A percentile compares a stretch with the other conserved stretches of the same genome.
Conservation (phyloP, 148 eudicot species). For the Selenicereus undatus region DNA sequence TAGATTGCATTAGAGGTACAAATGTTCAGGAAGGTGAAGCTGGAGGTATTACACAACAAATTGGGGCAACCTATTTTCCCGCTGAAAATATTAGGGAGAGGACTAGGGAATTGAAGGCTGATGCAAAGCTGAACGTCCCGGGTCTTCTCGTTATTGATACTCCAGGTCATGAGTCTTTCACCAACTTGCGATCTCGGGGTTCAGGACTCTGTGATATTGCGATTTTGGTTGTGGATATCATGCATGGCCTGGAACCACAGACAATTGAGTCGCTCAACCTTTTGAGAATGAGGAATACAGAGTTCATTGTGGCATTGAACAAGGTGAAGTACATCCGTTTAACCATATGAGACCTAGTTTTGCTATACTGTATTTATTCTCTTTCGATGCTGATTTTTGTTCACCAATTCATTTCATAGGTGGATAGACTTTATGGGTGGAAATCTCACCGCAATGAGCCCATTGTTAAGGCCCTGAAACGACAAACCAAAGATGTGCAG, state of each 20-base stretch:
- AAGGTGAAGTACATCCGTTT: conserved; percentile 44
- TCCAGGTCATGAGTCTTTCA: conserved; percentile 92
- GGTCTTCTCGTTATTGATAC: conserved; percentile 93
- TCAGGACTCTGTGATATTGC: conserved; percentile 97
- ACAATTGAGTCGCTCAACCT: conserved; percentile 92
- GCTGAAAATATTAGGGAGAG: conserved; percentile 90
- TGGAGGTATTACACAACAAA: conserved; percentile 97
- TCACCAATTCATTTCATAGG: conserved; percentile 37
- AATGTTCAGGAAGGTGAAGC: conserved; percentile 99
- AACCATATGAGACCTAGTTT: neutral
- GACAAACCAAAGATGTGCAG: conserved; percentile 74
- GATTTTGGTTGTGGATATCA: conserved; percentile 87
- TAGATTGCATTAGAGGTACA: conserved; percentile 86
- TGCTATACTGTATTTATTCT: neutral
- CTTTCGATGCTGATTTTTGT: conserved; percentile 2
- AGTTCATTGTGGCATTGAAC: conserved; percentile 86
- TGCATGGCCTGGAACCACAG: conserved; percentile 93
- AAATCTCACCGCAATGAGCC: conserved; percentile 74
- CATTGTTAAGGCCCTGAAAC: conserved; percentile 68
- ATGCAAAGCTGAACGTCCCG: conserved; percentile 87
- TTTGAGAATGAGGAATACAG: conserved; percentile 84
- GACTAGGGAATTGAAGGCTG: conserved; percentile 87
- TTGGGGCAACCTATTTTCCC: conserved; percentile 91
- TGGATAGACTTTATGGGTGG: conserved; percentile 93
- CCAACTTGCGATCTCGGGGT: conserved; percentile 82